Percentiles rank a stretch among this genome's conserved stretches.
Conservation (phyloP, 225 moss, liverwort and hornwort genomes). For the Bryoerythrophyllum caledonicum region DNA sequence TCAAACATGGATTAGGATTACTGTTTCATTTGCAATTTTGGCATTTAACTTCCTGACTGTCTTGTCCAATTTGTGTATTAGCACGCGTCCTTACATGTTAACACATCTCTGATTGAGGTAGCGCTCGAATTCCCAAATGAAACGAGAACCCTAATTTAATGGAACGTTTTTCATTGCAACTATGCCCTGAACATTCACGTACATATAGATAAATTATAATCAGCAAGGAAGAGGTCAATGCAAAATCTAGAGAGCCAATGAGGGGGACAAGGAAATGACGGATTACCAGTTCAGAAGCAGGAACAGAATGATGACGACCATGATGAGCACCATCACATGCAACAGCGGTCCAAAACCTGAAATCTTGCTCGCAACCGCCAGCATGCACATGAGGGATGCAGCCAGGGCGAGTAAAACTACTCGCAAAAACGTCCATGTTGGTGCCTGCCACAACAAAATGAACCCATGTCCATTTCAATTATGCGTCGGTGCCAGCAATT, state of each 20-base stretch:
- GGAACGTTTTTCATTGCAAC: too few species aligned
- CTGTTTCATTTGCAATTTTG: too few species aligned
- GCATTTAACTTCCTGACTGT: too few species aligned
- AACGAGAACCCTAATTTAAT: too few species aligned
- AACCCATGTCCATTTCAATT: slow-evolving; percentile 13
- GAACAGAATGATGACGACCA: slow-evolving; percentile 58
- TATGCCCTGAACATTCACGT: background rate
- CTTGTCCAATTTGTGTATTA: too few species aligned
- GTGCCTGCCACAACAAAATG: slow-evolving; percentile 43
- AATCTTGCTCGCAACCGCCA: slow-evolving; percentile 63
- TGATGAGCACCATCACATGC: slow-evolving; percentile 71
- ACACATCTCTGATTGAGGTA: too few species aligned
- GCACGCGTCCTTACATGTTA: too few species aligned
- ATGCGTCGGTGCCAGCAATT: too few species aligned
- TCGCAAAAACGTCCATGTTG: slow-evolving; percentile 74
- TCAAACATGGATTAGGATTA: too few species aligned
- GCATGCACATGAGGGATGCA: slow-evolving; percentile 71
- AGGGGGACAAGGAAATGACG: background rate
- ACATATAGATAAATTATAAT: slow-evolving; percentile 1
- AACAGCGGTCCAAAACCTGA: slow-evolving; percentile 50
- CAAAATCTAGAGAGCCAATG: background rate
- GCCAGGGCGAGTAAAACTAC: slow-evolving; percentile 63
- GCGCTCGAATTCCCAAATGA: too few species aligned
- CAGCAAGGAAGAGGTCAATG: background rate
- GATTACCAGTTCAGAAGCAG: slow-evolving; percentile 74